Conservation (phyloP, 2,329 filamentous ascomycete species). For the Phoma sp. region DNA sequence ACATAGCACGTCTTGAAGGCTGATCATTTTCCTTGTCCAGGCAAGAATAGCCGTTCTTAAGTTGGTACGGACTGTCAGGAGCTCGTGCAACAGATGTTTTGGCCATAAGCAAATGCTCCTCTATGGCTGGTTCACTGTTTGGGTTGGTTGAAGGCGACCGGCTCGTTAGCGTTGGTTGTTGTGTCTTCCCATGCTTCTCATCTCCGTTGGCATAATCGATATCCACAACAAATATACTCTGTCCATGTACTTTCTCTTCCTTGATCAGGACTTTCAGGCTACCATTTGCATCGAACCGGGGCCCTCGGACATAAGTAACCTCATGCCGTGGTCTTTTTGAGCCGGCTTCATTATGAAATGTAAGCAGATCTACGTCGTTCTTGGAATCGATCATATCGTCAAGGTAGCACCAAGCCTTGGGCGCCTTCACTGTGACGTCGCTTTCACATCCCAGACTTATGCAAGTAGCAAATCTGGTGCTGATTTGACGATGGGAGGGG, state of each 20-base stretch:
- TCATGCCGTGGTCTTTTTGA: neutral
- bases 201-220: slow-evolving; percentile 3
- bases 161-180: neutral
- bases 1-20: neutral
- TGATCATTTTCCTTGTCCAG: neutral
- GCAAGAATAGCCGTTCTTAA: neutral
- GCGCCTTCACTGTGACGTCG: neutral
- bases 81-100: neutral
- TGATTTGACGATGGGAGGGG: neutral
- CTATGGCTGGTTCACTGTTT: neutral
- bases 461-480: neutral
- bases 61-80: neutral
- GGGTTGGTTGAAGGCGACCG: neutral
- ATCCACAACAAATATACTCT: slow-evolving; percentile 25
- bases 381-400: slow-evolving; percentile 1
- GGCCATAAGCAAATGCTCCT: neutral
- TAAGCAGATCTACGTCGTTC: slow-evolving; percentile 2
- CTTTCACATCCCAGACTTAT: slow-evolving; percentile 15
- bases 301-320: neutral
- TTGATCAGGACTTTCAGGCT: neutral
- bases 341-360: slow-evolving; percentile 1
- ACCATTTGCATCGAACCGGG: neutral
- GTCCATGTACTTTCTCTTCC: slow-evolving; percentile 9
- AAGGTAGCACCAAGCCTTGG: slow-evolving; percentile 17
- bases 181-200: neutral